Evolutionary conservation across 352 stramenopile genomes (phyloP).

Genomic region (Globisporangium acanthophoron): DNA sequence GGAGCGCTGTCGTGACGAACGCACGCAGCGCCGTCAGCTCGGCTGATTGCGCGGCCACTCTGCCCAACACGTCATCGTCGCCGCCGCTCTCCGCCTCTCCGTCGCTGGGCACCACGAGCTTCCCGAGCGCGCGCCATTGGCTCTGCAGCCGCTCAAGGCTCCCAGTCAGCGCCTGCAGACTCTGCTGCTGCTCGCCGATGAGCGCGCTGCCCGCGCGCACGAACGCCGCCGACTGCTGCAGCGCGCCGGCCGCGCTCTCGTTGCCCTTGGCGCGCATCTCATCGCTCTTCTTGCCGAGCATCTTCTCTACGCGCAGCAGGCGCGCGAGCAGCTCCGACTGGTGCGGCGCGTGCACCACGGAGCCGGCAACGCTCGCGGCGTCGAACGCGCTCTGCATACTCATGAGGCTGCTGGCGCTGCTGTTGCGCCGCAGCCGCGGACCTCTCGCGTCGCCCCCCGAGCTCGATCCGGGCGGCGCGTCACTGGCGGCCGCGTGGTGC

Average conservation of each 20-base stretch:
- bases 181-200: constrained; percentile 47
- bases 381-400: constrained; percentile 15
- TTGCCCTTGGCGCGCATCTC: constrained; percentile 73
- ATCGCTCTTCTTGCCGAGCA: constrained; percentile 70
- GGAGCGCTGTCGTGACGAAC: constrained; percentile 9
- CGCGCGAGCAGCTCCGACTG: constrained; percentile 28
- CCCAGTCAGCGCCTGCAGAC: constrained; percentile 32
- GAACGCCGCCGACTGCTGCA: constrained; percentile 43
- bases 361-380: constrained; percentile 11
- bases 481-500: constrained; percentile 9
- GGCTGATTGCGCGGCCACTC: constrained; percentile 1
- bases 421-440: constrained; percentile 9
- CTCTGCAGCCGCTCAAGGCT: constrained; percentile 12
- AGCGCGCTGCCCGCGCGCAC: constrained; percentile 30
- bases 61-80: constrained; percentile 3
- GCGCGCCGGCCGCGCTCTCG: constrained; percentile 37
- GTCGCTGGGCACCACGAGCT: constrained; percentile 11
- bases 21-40: constrained; percentile 4
- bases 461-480: constrained; percentile 19
- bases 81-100: neutral
- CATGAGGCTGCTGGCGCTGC: constrained; percentile 16
- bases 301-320: constrained; percentile 38
- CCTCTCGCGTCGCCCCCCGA: constrained; percentile 6
- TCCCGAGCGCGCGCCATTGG: constrained; percentile 19
- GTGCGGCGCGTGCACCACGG: constrained; percentile 5